These are phyloP conservation scores for Cercospora brassicicola DNA, from an alignment of 2,329 filamentous ascomycete species.

Conservation along the genomic window DNA sequence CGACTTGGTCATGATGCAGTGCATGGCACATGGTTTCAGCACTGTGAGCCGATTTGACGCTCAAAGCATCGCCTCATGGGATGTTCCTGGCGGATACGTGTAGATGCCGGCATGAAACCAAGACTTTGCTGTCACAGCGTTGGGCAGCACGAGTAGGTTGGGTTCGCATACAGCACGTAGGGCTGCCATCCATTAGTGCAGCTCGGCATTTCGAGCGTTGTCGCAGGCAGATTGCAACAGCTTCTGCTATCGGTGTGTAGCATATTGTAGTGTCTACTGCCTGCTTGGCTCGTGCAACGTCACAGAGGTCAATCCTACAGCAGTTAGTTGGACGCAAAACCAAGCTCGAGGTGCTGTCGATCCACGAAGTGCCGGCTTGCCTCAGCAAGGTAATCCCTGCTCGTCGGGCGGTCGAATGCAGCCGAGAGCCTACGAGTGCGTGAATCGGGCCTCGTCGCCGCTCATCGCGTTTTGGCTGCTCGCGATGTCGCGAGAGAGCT, in stretches of 20 bases:
- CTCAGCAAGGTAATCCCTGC: conserved; percentile 1
- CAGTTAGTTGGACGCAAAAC: background rate
- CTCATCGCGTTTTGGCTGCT: background rate
- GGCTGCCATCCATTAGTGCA: background rate
- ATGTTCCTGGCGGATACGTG: conserved; percentile 9
- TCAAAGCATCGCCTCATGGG: background rate
- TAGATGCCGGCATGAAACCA: conserved; percentile 9
- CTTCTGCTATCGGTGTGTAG: conserved; percentile 2
- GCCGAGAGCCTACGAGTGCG: background rate
- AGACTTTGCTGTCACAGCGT: conserved; percentile 6
- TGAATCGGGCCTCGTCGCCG: background rate
- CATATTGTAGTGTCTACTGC: background rate
- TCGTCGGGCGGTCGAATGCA: background rate
- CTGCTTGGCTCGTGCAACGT: background rate
- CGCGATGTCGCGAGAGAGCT: background rate
- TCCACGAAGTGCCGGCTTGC: background rate
- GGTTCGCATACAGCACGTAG: conserved; percentile 9
- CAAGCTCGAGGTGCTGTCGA: background rate
- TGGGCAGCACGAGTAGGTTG: conserved; percentile 10
- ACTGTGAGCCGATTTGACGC: conserved; percentile 6
- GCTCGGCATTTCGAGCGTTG: background rate
- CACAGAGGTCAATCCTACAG: background rate
- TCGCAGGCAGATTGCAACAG: background rate
- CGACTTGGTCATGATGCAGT: conserved; percentile 15
- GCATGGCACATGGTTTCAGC: conserved; percentile 5